Evolutionary conservation across 345 rosid species (phyloP), one percentile per base, ranked within the genome.

Genomic region (Salix purpurea): DNA sequence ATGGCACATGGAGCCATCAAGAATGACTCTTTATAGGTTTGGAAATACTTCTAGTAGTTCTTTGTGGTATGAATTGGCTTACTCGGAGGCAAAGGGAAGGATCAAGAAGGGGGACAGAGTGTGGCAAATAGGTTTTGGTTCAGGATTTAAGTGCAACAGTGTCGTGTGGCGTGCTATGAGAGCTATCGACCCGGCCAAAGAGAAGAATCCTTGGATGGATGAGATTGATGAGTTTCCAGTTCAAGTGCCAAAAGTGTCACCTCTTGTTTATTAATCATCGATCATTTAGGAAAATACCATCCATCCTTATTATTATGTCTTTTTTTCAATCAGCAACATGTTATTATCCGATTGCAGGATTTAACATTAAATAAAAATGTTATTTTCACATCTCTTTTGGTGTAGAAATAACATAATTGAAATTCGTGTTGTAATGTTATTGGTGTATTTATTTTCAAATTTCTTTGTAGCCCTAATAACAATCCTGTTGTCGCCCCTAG

Each of bases 31-130:
- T 3, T 84, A 88, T 80, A 84, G 97, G 79, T 94, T 94, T 77
- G 98, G 98, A 1, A 94, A 94, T 72, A 94, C 98, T 36, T 94
- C 98, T 0, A 94, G 98, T 69, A 94, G 97, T 28, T 94, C 98
- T 0, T 79, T 94, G 66, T 94, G 98, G 97, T 94, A 92, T 54
- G 98, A 94, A 70, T 69, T 92, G 83, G 93, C 98, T 2, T 94
- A 94, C 62, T 73, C 92, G 16, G 98, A 94, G 79, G 92, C 97
- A 2, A 91, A 92, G 77, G 98, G 96, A n/a, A 86, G 97, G 84
- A 88, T 94, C 34, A 89, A 80, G 75, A 91, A 79, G 78, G 97
- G 98, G 21, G 97, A 94, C 37, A 81, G 96, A 69, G 86, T 91
- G 5, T 92, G 97, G 97, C 98, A 94, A 78, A 94, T 94, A 54